A percentile compares a stretch with the other conserved stretches of the same genome.
Conservation (phyloP, 2,329 filamentous ascomycete species). For the Massarina eburnea region DNA sequence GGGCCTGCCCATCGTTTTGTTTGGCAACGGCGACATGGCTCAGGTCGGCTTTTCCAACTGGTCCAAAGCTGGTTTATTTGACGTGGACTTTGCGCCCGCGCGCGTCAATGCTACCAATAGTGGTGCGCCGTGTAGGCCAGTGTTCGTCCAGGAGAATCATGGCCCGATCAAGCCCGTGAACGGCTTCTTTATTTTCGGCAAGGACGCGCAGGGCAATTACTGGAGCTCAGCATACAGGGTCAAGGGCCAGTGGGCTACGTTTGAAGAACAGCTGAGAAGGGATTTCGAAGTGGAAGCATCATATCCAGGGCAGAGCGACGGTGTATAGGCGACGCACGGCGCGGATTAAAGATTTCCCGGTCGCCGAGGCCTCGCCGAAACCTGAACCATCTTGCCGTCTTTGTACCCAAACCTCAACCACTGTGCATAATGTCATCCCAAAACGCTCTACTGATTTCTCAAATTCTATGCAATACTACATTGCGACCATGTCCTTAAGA, state of each 20-base stretch:
- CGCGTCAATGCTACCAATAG: background rate
- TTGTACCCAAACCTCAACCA: too few species aligned
- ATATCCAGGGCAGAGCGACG: too few species aligned
- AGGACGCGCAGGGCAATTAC: conserved; percentile 5
- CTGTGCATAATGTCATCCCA: too few species aligned
- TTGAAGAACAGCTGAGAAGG: conserved; percentile 3
- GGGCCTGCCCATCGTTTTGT: conserved; percentile 4
- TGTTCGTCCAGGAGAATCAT: conserved; percentile 9
- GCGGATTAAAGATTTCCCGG: too few species aligned
- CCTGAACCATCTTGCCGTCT: too few species aligned
- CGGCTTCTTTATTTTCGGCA: conserved; percentile 7
- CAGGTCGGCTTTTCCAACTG: conserved; percentile 6
- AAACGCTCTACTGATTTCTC: too few species aligned
- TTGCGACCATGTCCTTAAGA: too few species aligned
- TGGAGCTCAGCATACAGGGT: conserved; percentile 7
- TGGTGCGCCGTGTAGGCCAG: background rate
- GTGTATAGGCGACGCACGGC: too few species aligned
- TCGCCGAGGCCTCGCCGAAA: too few species aligned
- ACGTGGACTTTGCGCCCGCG: conserved; percentile 3
- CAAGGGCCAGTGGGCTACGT: conserved; percentile 2
- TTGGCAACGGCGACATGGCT: conserved; percentile 7
- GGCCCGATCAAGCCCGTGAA: conserved; percentile 2
- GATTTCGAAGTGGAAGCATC: too few species aligned
- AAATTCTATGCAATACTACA: too few species aligned
- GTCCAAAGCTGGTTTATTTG: conserved; percentile 2